Base-by-base conservation (phyloP, 2,329 filamentous ascomycete genomes). In the Alternaria arbusti region DNA sequence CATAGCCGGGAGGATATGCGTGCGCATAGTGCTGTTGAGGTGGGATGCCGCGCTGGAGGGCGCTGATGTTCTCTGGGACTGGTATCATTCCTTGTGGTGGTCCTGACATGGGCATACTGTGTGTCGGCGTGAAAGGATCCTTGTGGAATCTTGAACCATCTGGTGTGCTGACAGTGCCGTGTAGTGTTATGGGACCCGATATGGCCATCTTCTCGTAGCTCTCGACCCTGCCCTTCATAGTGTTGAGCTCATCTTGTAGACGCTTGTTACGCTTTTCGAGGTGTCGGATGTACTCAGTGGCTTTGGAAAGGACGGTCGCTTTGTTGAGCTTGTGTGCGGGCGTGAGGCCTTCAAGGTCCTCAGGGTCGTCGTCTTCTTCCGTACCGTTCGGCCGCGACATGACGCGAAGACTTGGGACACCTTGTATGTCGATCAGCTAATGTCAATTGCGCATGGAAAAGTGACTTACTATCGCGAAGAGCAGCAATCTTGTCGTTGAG, bases 401-500 rank as follows among this genome's bases (percentile, higher is more conserved):
- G 71, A 94, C 92, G 52, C 94, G 89, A 61, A 98, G 84, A 79
- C 92, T 96, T 2, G 95, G 95, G 13, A 98, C 94, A 75, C 68
- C 68, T 70, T 25, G 2, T 20, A 9, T 15, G 6, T 12, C 3
- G 11, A 17, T 54, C 32, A 60, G 57, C 52, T 10, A 43, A n/a
- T 36, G n/a, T 44, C 25, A n/a, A 5, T 30, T 28, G n/a, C 17
- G 28, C 9, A n/a, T 23, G 10, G 13, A 4, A 12, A 12, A 46
- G 6, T 8, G 23, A 65, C 68, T 32, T 69, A 70, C 93, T 97
- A 79, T 97, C 94, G 71, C 94, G 87, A 65, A 98, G 84, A 62
- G 94, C 94, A 49, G 94, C 91, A 73, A 98, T 98, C 83, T 98
- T 98, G 78, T 97, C 95, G 76, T 98, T 98, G 61, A 98, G 86